Conservation (phyloP, 495 filamentous ascomycete species). For the Parachaetomium inaequale region DNA sequence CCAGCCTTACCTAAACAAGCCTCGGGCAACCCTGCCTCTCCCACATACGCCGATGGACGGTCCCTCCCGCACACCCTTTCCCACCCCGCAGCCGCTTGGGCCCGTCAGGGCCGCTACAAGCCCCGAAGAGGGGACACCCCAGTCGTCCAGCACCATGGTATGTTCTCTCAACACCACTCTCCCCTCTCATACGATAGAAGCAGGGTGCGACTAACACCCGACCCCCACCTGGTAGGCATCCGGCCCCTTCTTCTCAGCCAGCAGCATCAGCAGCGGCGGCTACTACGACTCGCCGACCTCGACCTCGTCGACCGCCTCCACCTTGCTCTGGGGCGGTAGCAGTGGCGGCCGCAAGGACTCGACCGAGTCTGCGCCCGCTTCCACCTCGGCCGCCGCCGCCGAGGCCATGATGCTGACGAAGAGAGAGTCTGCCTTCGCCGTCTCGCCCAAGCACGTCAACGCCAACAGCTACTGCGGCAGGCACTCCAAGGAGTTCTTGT, state of each 20-base stretch:
- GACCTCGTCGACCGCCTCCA: neutral
- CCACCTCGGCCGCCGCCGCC: neutral
- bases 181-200: neutral
- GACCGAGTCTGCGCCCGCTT: neutral
- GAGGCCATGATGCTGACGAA: no score
- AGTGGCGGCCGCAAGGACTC: neutral
- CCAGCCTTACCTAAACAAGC: neutral
- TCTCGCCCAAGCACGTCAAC: slow-evolving; percentile 26
- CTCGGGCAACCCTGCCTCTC: neutral
- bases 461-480: slow-evolving; percentile 38
- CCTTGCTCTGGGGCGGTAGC: neutral
- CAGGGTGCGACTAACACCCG: neutral
- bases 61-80: slow-evolving; percentile 13
- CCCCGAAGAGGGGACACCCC: slow-evolving; percentile 1
- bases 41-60: slow-evolving; percentile 8
- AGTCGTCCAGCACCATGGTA: slow-evolving; percentile 12
- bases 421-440: neutral
- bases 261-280: neutral
- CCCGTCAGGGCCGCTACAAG: slow-evolving; percentile 10
- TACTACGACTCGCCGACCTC: slow-evolving; percentile 1
- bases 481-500: slow-evolving; percentile 34
- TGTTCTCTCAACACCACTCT: neutral
- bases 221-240: neutral
- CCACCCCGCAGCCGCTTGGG: slow-evolving; percentile 17
- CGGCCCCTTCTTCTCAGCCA: slow-evolving; percentile 8